Base-by-base conservation (phyloP, 73 alveolate genomes). In the Durusdinium trenchii region DNA sequence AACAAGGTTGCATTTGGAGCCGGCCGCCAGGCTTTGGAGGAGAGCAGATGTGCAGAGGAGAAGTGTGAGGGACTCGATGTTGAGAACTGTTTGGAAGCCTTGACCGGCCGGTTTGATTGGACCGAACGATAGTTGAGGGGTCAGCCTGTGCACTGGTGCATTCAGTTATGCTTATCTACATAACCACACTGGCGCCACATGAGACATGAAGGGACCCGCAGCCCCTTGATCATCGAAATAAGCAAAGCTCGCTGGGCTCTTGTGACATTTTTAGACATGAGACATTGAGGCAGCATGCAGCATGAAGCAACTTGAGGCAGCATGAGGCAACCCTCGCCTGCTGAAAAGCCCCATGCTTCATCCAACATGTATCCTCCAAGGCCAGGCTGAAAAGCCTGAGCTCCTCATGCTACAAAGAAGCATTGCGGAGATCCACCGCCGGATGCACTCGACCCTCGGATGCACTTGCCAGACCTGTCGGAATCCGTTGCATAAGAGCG, bases 11-110 rank as follows among this genome's bases (percentile, higher is more conserved):
- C n/a, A n/a, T n/a, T n/a, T n/a, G n/a, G n/a, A n/a, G n/a, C n/a
- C n/a, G n/a, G 81, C 7, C 14, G 71, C 76, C 71, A 89, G 96
- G 96, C 96, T 1, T 38, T 89, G 52, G 96, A 89, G 67, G 96
- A 89, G 38, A 46, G 96, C 73, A 32, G 40, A 12, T 62, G 67
- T 7, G 96, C 96, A 9, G 96, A 89, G 30, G 96, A 89, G 86
- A 89, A 89, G 42, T 64, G 96, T 47, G 32, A 5, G 51, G 48
- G 40, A 40, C 60, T 51, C 81, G 28, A 23, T 16, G 38, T n/a
- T 51, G 28, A 71, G 28, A 71, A 18, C n/a, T n/a, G n/a, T n/a
- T n/a, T n/a, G n/a, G n/a, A n/a, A n/a, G n/a, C n/a, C n/a, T n/a
- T n/a, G n/a, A n/a, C n/a, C n/a, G n/a, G n/a, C n/a, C n/a, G n/a